Conservation (phyloP, 2,329 filamentous ascomycete species). For the Teratosphaeria nubilosa region DNA sequence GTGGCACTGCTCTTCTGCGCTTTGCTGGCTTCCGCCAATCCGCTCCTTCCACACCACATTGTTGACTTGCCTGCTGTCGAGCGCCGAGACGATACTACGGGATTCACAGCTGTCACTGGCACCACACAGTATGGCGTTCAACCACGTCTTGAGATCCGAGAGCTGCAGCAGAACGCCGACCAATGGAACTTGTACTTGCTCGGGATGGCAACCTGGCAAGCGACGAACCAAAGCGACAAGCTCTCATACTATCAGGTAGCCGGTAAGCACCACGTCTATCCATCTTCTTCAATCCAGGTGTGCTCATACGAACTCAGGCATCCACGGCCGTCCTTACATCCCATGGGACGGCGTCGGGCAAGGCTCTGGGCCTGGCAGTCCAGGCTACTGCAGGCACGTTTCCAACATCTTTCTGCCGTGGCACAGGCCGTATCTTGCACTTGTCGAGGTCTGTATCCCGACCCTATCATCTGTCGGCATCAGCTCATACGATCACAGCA, state of each 20-base stretch:
- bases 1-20: background rate
- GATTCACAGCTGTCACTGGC: constrained; percentile 20
- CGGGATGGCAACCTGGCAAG: constrained; percentile 62
- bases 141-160: constrained; percentile 55
- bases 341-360: constrained; percentile 45
- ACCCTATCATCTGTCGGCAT: background rate
- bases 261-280: constrained; percentile 37
- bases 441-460: constrained; percentile 42
- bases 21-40: background rate
- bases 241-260: constrained; percentile 72
- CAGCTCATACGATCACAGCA: constrained; percentile 24
- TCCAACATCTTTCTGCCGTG: constrained; percentile 69
- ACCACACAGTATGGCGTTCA: constrained; percentile 22
- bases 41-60: background rate
- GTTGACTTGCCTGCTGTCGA: background rate
- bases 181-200: constrained; percentile 70
- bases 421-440: constrained; percentile 70
- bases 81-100: constrained; percentile 9
- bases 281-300: background rate
- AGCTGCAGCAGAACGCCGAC: constrained; percentile 53
- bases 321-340: constrained; percentile 64
- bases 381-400: constrained; percentile 68
- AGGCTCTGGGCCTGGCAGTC: constrained; percentile 42
- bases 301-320: constrained; percentile 41
- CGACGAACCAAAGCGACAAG: constrained; percentile 50